phyloP scores from a whole-genome alignment of 176 grass and related monocot species.

The Chrysopogon serrulatus region DNA sequence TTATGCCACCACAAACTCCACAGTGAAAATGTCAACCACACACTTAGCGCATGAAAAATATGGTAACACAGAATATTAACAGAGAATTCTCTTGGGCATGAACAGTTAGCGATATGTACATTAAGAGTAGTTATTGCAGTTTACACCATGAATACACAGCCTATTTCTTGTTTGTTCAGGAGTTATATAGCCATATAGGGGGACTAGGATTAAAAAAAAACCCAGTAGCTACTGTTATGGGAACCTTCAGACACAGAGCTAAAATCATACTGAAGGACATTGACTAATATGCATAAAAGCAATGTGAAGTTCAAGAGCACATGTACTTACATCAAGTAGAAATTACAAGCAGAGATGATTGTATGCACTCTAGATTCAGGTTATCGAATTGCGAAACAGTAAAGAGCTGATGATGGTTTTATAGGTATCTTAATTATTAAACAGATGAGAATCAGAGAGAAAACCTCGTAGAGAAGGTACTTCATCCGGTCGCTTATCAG shows the following conservation, averaged over 20 bases:
- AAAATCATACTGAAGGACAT: neutral
- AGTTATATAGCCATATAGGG: neutral
- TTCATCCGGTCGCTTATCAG: constrained; percentile 98
- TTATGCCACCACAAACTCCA: neutral
- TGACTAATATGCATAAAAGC: neutral
- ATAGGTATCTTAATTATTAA: neutral
- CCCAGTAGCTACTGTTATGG: neutral
- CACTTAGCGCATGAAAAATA: no score
- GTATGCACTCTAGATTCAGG: neutral
- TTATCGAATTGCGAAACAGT: neutral
- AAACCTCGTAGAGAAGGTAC: constrained; percentile 93
- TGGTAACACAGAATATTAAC: no score
- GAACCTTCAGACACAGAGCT: neutral
- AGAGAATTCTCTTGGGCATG: neutral
- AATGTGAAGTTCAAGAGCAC: neutral
- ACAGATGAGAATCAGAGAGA: constrained; percentile 18
- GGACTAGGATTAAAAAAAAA: neutral
- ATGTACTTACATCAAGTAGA: neutral
- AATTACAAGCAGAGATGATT: neutral
- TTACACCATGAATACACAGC: neutral
- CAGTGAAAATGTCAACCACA: neutral
- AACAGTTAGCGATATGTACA: neutral
- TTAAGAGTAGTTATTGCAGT: neutral
- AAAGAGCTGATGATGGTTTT: neutral
- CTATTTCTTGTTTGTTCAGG: neutral